A percentile compares a stretch with the other conserved stretches of the same genome.
phyloP scores from a whole-genome alignment of 1,284 basidiomycete genomes.

The Malassezia caprae region DNA sequence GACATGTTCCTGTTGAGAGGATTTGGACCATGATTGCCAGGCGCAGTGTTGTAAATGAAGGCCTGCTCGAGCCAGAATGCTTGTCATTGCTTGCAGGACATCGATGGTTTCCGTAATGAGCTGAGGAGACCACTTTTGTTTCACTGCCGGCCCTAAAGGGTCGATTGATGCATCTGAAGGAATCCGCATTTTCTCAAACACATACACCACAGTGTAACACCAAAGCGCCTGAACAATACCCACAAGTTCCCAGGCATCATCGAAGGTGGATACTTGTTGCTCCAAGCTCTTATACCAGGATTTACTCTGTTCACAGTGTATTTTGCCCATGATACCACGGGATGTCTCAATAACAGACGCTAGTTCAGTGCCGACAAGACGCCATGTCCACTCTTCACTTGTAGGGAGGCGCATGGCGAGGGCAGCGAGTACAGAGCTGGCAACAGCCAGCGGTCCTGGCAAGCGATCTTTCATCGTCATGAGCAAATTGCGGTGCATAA shows the following conservation, averaged over 20 bases:
- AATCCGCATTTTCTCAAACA: not conserved
- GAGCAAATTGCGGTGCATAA: slow-evolving; percentile 14
- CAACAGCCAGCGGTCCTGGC: slow-evolving; percentile 6
- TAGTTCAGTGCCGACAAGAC: slow-evolving; percentile 1
- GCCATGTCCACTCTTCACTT: slow-evolving; percentile 12
- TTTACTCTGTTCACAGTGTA: not conserved
- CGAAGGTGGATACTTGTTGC: not conserved
- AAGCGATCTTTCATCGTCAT: slow-evolving; percentile 1
- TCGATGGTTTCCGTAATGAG: not conserved
- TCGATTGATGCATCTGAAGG: not conserved
- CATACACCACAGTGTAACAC: slow-evolving; percentile 10
- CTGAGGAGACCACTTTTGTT: not conserved
- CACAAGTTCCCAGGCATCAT: slow-evolving; percentile 5
- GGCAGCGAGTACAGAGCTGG: slow-evolving; percentile 5
- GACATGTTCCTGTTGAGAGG: not conserved
- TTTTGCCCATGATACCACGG: not conserved
- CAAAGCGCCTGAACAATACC: slow-evolving; percentile 9
- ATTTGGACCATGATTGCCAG: not conserved
- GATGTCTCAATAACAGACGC: not conserved
- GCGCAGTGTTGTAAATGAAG: not conserved
- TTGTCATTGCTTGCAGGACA: not conserved
- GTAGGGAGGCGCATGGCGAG: slow-evolving; percentile 7
- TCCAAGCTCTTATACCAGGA: not conserved
- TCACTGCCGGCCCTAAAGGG: not conserved
- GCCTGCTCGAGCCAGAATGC: not conserved